Evolutionary conservation across 169 alveolate species (phyloP).

Genomic region (Miamiensis avidus): DNA sequence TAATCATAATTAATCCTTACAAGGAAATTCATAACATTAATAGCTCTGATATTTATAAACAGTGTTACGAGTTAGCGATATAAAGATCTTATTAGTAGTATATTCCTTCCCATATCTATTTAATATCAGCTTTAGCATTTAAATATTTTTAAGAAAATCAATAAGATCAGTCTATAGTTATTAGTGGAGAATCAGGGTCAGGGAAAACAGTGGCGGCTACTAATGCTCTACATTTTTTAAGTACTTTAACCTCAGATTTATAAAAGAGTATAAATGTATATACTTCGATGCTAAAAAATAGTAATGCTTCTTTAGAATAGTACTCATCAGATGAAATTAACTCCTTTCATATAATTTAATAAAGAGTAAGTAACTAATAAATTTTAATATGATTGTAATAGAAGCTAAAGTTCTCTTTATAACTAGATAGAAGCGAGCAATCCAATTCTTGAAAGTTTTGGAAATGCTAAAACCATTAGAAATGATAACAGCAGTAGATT

Average conservation of each 20-base stretch:
- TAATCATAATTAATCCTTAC: conserved; percentile 63
- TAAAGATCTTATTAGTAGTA: background rate
- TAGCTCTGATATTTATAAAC: background rate
- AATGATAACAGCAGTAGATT: conserved; percentile 98
- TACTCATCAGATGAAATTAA: no score
- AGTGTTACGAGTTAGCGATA: conserved; percentile 2
- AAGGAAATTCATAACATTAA: conserved; percentile 9
- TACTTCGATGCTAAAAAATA: conserved; percentile 43
- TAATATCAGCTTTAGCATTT: conserved; percentile 92
- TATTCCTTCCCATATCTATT: conserved; percentile 91
- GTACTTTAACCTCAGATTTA: conserved; percentile 53
- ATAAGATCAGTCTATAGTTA: conserved; percentile 94
- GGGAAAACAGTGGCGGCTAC: conserved; percentile 97
- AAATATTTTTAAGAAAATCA: conserved; percentile 82
- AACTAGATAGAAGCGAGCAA: no score
- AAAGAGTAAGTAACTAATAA: background rate
- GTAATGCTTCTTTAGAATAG: no score
- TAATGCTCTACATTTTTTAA: conserved; percentile 46
- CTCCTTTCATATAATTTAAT: conserved; percentile 12
- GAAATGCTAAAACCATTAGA: conserved; percentile 98
- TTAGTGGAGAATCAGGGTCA: conserved; percentile 99
- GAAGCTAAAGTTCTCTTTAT: conserved; percentile 94
- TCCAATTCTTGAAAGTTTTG: conserved; percentile 98
- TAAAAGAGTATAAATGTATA: conserved; percentile 45
- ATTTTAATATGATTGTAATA: conserved; percentile 56